These are phyloP conservation scores for Pleurotus citrinopileatus DNA, from an alignment of 768 basidiomycete species.

Conservation along the genomic window DNA sequence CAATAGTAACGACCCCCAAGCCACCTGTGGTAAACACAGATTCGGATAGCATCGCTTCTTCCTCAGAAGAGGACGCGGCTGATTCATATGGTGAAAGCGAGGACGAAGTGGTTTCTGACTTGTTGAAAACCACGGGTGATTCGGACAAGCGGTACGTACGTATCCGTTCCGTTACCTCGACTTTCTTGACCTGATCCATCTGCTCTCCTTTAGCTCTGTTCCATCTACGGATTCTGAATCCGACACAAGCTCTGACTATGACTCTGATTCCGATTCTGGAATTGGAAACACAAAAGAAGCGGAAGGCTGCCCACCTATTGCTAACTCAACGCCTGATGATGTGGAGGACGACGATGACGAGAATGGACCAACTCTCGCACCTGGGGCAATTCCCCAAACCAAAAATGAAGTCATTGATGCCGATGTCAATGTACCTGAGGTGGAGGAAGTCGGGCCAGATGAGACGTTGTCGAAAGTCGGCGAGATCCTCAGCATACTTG, in stretches of 20 bases:
- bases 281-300: neutral
- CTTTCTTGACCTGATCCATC: neutral
- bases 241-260: conserved; percentile 39
- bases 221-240: conserved; percentile 36
- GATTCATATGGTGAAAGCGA: conserved; percentile 49
- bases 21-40: conserved; percentile 48
- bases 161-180: neutral
- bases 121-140: neutral
- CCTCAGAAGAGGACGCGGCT: conserved; percentile 65
- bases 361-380: conserved; percentile 30
- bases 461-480: conserved; percentile 75
- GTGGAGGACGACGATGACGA: conserved; percentile 61
- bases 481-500: conserved; percentile 73
- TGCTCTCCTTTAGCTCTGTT: neutral
- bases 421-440: conserved; percentile 58
- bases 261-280: conserved; percentile 28
- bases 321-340: conserved; percentile 17
- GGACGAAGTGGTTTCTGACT: conserved; percentile 27
- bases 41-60: conserved; percentile 35
- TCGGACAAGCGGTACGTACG: conserved; percentile 4
- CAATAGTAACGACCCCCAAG: neutral
- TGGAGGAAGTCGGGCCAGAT: conserved; percentile 58
- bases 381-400: conserved; percentile 52
- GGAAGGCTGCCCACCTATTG: neutral
- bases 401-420: conserved; percentile 68